A percentile compares a stretch with the other conserved stretches of the same genome.
These are phyloP conservation scores for Trichocladium antarcticum DNA, from an alignment of 495 filamentous ascomycete genomes.

Conservation along the genomic window DNA sequence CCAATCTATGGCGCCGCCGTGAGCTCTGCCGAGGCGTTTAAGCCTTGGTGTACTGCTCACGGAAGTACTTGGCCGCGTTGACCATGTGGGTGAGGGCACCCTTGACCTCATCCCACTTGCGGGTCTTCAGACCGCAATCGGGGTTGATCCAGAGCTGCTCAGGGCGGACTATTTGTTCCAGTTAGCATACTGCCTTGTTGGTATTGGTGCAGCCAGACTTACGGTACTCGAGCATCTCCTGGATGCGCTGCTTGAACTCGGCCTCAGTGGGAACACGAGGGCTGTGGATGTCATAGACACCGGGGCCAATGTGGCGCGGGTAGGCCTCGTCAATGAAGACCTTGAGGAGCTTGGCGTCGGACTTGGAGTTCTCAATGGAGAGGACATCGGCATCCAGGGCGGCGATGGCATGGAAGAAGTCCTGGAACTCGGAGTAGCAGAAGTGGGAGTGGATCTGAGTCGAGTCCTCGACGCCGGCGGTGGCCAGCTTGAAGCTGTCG, in stretches of 20 bases:
- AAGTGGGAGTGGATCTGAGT: slow-evolving; percentile 99
- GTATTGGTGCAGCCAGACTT: slow-evolving; percentile 25
- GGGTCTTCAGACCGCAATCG: slow-evolving; percentile 97
- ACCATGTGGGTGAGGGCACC: slow-evolving; percentile 86
- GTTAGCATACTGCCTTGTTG: slow-evolving; percentile 1
- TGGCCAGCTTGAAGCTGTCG: slow-evolving; percentile 88
- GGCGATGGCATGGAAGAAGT: slow-evolving; percentile 98
- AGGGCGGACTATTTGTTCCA: slow-evolving; percentile 31
- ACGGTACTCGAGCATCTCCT: slow-evolving; percentile 94
- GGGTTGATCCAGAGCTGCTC: slow-evolving; percentile 98
- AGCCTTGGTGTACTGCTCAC: slow-evolving; percentile 58
- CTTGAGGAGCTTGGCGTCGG: slow-evolving; percentile 94
- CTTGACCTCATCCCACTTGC: slow-evolving; percentile 94
- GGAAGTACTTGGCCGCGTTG: slow-evolving; percentile 91
- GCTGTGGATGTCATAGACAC: slow-evolving; percentile 99
- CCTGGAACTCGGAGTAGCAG: slow-evolving; percentile 99
- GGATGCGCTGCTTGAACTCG: slow-evolving; percentile 94
- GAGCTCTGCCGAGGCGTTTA: slow-evolving; percentile 12
- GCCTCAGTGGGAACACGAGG: slow-evolving; percentile 88
- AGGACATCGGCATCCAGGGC: slow-evolving; percentile 96
- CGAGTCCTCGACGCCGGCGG: slow-evolving; percentile 76
- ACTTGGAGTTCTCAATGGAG: slow-evolving; percentile 99
- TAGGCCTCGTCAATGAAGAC: slow-evolving; percentile 96
- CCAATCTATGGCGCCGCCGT: slow-evolving; percentile 5
- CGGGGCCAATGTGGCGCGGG: slow-evolving; percentile 93